A percentile compares a stretch with the other conserved stretches of the same genome.
phyloP scores from a whole-genome alignment of 164 flowering plant genomes.

The Kingdonia uniflora region DNA sequence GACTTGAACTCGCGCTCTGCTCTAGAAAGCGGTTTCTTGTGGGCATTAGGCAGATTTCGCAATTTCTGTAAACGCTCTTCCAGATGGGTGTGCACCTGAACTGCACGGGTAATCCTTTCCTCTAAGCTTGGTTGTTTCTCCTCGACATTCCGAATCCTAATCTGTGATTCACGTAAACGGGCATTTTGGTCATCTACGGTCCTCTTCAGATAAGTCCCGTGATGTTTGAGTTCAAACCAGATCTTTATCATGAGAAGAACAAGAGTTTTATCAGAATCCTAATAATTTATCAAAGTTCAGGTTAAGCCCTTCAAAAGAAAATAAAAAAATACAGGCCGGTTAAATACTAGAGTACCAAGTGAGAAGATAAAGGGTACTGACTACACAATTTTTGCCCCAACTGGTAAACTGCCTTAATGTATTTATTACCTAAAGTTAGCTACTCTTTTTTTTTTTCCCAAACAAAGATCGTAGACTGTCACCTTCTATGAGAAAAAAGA shows the following conservation, averaged over 20 bases:
- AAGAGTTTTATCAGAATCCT: too few relatives aligned
- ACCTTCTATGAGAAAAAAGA: too few relatives aligned
- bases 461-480: too few relatives aligned
- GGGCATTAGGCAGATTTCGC: conserved; percentile 54
- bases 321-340: too few relatives aligned
- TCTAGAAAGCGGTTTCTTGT: conserved; percentile 60
- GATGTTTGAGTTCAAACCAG: conserved; percentile 76
- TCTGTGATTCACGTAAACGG: conserved; percentile 45
- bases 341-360: too few relatives aligned
- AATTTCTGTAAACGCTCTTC: conserved; percentile 53
- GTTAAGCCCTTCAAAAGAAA: too few relatives aligned
- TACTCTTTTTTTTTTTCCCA: too few relatives aligned
- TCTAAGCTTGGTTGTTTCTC: conserved; percentile 50
- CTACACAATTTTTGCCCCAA: too few relatives aligned
- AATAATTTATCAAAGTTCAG: too few relatives aligned
- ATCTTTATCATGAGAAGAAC: conserved; percentile 33
- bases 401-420: too few relatives aligned
- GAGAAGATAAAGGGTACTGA: too few relatives aligned
- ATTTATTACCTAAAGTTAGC: too few relatives aligned
- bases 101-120: conserved; percentile 40
- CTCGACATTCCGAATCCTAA: conserved; percentile 50
- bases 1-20: conserved; percentile 81
- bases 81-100: conserved; percentile 28
- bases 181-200: conserved; percentile 54
- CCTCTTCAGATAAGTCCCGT: conserved; percentile 59